These are phyloP conservation scores for Metschnikowia amazonensis DNA, from an alignment of 805 yeast species.

Conservation along the genomic window DNA sequence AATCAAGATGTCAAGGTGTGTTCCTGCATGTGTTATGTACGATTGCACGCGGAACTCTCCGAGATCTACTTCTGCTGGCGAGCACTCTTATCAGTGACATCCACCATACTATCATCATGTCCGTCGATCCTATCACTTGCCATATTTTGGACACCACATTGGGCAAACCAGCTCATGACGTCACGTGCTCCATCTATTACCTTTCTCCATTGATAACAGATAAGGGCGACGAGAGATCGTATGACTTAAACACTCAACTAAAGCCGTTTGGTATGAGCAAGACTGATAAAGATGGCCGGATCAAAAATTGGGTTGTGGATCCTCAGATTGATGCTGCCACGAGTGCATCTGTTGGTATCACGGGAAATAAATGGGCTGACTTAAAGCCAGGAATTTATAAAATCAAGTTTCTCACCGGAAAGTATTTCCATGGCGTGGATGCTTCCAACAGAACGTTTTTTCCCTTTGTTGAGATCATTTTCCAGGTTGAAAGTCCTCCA, in stretches of 20 bases:
- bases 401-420: slow-evolving; percentile 72
- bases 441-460: slow-evolving; percentile 56
- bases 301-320: slow-evolving; percentile 59
- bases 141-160: slow-evolving; percentile 81
- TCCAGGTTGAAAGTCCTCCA: slow-evolving; percentile 62
- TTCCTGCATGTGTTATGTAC: background rate
- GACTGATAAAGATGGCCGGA: slow-evolving; percentile 81
- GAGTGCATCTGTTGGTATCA: slow-evolving; percentile 28
- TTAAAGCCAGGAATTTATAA: slow-evolving; percentile 65
- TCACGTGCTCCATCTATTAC: slow-evolving; percentile 59
- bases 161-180: slow-evolving; percentile 79
- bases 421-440: slow-evolving; percentile 46
- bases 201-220: slow-evolving; percentile 25
- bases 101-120: slow-evolving; percentile 14
- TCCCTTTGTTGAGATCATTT: slow-evolving; percentile 81
- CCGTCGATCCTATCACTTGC: slow-evolving; percentile 69
- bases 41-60: background rate
- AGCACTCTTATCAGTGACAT: background rate
- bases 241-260: slow-evolving; percentile 19
- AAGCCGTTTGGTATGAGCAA: slow-evolving; percentile 60
- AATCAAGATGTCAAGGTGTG: background rate
- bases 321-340: slow-evolving; percentile 25
- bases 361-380: slow-evolving; percentile 38
- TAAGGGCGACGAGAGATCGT: slow-evolving; percentile 26
- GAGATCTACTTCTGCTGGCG: background rate